A percentile compares a stretch with the other conserved stretches of the same genome.
These are phyloP conservation scores for Cladosporium sp. DNA, from an alignment of 2,329 filamentous ascomycete genomes.

Conservation along the genomic window DNA sequence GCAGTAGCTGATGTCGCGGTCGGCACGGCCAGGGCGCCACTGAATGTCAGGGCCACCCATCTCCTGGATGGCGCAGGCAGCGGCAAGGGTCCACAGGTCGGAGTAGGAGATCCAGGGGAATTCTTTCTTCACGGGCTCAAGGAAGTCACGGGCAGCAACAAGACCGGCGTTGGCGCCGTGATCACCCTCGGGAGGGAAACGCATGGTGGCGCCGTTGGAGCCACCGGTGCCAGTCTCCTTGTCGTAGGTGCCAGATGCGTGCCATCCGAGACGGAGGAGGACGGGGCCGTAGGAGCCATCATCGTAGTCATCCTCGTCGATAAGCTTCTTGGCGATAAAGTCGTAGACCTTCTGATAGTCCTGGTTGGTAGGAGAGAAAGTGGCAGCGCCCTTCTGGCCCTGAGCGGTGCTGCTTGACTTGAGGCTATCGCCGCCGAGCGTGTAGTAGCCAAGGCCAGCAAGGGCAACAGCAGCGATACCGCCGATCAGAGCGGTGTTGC, in stretches of 20 bases:
- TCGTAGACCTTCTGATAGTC: constrained; percentile 97
- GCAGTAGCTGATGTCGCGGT: constrained; percentile 77
- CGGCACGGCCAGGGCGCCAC: constrained; percentile 79
- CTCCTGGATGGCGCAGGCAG: constrained; percentile 85
- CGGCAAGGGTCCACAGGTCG: constrained; percentile 91
- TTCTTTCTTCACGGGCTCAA: constrained; percentile 83
- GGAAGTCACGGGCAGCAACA: constrained; percentile 80
- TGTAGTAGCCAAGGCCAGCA: constrained; percentile 62
- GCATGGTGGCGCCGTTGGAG: constrained; percentile 95
- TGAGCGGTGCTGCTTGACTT: constrained; percentile 41
- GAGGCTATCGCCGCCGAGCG: constrained; percentile 48
- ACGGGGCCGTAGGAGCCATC: constrained; percentile 95
- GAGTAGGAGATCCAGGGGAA: constrained; percentile 97
- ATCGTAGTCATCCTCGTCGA: constrained; percentile 92
- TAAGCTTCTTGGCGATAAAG: constrained; percentile 70
- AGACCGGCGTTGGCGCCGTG: constrained; percentile 95
- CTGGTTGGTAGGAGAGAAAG: constrained; percentile 70
- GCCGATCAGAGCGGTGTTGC: constrained; percentile 53
- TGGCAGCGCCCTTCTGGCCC: constrained; percentile 33
- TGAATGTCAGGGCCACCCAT: constrained; percentile 86
- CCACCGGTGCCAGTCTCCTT: constrained; percentile 83
- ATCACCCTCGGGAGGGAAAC: constrained; percentile 80
- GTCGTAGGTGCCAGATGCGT: constrained; percentile 88
- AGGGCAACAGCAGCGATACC: constrained; percentile 55
- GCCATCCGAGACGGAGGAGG: constrained; percentile 86